Evolutionary conservation across 352 stramenopile species (phyloP).

Genomic region (Phytophthora niederhauseri): DNA sequence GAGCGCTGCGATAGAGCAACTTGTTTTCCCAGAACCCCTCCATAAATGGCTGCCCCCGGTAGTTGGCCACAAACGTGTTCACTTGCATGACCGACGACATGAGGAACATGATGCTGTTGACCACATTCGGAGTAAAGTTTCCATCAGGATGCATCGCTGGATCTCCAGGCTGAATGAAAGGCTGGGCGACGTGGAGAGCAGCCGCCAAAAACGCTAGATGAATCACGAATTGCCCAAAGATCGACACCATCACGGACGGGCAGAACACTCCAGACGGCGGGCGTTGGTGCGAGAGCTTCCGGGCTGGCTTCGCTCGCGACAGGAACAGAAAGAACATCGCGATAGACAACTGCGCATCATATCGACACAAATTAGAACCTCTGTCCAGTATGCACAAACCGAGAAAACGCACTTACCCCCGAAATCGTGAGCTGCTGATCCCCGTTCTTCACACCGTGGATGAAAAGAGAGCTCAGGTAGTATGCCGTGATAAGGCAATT

Average conservation of each 20-base stretch:
- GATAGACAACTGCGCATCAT: constrained; percentile 56
- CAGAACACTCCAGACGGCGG: constrained; percentile 97
- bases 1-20: constrained; percentile 89
- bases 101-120: constrained; percentile 99
- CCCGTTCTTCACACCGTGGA: constrained; percentile 98
- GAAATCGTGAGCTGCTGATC: constrained; percentile 94
- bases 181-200: constrained; percentile 88
- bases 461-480: constrained; percentile 97
- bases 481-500: constrained; percentile 99
- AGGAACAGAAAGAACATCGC: constrained; percentile 66
- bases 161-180: constrained; percentile 88
- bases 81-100: constrained; percentile 94
- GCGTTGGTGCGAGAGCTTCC: constrained; percentile 92
- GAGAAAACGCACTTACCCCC: constrained; percentile 26
- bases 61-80: constrained; percentile 99
- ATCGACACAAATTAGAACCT: constrained; percentile 45
- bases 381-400: constrained; percentile 67
- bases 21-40: constrained; percentile 97
- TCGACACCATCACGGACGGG: constrained; percentile 91
- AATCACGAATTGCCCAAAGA: constrained; percentile 96
- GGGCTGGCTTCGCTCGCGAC: constrained; percentile 91
- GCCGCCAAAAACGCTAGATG: constrained; percentile 95
- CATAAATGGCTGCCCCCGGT: constrained; percentile 99
- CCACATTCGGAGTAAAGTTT: constrained; percentile 97
- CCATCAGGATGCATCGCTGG: constrained; percentile 80